Conservation (phyloP, 768 basidiomycete species). For the Boletellus ananas region DNA sequence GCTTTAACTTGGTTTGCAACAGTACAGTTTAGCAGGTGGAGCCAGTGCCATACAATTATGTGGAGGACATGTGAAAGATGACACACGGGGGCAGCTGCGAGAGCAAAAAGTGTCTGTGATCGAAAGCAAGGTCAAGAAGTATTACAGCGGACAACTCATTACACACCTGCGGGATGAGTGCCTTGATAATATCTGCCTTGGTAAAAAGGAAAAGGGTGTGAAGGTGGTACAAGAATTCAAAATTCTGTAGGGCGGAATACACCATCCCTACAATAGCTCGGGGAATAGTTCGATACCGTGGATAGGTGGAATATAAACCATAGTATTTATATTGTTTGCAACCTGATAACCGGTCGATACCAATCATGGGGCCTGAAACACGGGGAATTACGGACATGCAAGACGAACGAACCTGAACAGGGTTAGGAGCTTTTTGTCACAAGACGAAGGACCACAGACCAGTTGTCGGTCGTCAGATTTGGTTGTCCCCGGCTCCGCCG, state of each 20-base stretch:
- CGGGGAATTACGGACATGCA: background rate
- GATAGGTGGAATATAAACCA: background rate
- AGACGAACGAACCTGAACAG: background rate
- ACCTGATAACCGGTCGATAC: too few species aligned
- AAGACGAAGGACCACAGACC: too few species aligned
- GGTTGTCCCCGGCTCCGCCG: too few species aligned
- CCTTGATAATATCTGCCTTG: slow-evolving; percentile 15
- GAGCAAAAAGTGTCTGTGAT: slow-evolving; percentile 30
- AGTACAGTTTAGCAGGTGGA: slow-evolving; percentile 39
- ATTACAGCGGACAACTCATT: background rate
- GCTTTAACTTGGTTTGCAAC: slow-evolving; percentile 38
- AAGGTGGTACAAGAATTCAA: slow-evolving; percentile 11
- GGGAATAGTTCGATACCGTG: background rate
- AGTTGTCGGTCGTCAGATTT: too few species aligned
- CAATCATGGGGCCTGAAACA: background rate
- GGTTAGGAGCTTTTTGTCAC: too few species aligned
- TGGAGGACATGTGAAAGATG: slow-evolving; percentile 14
- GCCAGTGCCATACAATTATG: slow-evolving; percentile 38
- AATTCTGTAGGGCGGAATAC: background rate
- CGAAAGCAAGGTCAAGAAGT: background rate
- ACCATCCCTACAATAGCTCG: background rate
- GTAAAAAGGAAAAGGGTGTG: slow-evolving; percentile 24
- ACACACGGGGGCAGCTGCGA: slow-evolving; percentile 20
- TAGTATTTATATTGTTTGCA: background rate
- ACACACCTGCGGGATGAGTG: slow-evolving; percentile 20